Base-by-base conservation (phyloP, 78 protist species). In the Isochrysis galbana region DNA sequence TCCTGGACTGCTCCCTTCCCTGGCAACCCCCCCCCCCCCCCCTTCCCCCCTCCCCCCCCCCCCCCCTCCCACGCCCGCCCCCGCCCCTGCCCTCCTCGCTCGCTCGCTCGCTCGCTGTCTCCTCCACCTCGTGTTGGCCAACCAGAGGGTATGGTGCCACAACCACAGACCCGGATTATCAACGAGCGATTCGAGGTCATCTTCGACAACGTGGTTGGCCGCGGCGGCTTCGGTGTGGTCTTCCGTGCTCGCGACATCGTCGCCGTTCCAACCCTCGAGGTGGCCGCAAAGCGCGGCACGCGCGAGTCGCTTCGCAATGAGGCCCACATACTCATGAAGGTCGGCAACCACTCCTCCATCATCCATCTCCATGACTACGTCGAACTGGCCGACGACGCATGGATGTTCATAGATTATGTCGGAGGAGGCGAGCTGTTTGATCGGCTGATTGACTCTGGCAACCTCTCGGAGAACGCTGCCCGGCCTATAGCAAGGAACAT, bases 371-470 rank as follows among this genome's bases (percentile, higher is more conserved):
- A 26, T 26, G 74, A n/a, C 74, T 67, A 17, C 74, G 32, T 67
- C 74, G 74, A 67, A n/a, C 11, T 17, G 38, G 7, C 17, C 38
- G 7, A 11, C 38, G 32, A 3, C 74, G 83, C 83, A 25, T 72
- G 2, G n/a, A 1, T 72, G 32, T 34, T 72, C 83, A 14, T 72
- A 2, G 83, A 72, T 39, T 19, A 38, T 22, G 5, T 23, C 46
- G 17, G 14, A 2, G 83, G 83, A 22, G 83, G 83, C 41, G 83
- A 72, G 83, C 83, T 72, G 32, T 72, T 72, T 32, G 83, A 72
- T 44, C 83, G 83, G 83, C 83, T 72, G 83, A 72, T 32, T 44
- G 83, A 72, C 83, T 72, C 36, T 11, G 74, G 74, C 74, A 17
- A 11, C 74, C 74, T 67, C 4, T 67, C 74, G 74, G 74, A 67